Percentiles rank a stretch among this genome's conserved stretches.
These are phyloP conservation scores for Raddia distichophylla DNA, from an alignment of 176 grass and related monocot species.

Conservation along the genomic window DNA sequence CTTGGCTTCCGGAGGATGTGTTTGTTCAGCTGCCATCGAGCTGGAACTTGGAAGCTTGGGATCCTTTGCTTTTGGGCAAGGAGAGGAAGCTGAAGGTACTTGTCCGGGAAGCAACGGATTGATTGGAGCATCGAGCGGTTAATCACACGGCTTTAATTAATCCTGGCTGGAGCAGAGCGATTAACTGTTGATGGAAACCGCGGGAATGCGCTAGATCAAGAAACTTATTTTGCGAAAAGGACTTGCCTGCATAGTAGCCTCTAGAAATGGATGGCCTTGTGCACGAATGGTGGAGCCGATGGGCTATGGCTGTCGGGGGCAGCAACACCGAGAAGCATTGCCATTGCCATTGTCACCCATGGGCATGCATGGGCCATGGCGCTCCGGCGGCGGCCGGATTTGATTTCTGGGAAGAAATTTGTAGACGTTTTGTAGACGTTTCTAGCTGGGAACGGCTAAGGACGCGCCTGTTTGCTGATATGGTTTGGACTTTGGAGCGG, in stretches of 20 bases:
- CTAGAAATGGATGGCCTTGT: not conserved
- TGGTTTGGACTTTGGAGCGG: not conserved
- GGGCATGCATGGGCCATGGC: slow-evolving; percentile 25
- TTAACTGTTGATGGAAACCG: slow-evolving; percentile 44
- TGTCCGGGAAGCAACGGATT: slow-evolving; percentile 42
- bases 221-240: slow-evolving; percentile 10
- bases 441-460: slow-evolving; percentile 23
- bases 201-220: slow-evolving; percentile 38
- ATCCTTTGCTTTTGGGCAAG: slow-evolving; percentile 51
- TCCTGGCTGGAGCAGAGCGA: not conserved
- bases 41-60: slow-evolving; percentile 25
- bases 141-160: not conserved
- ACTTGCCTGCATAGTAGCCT: slow-evolving; percentile 13
- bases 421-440: slow-evolving; percentile 34
- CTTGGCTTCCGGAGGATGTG: slow-evolving; percentile 31
- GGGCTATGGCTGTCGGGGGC: not conserved
- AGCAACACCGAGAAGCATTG: not conserved
- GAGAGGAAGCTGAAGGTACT: slow-evolving; percentile 49
- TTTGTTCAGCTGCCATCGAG: slow-evolving; percentile 15
- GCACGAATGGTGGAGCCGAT: slow-evolving; percentile 27
- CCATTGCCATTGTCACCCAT: not conserved
- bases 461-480: not conserved
- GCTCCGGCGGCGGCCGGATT: not conserved
- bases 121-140: not conserved
- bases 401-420: not conserved